Conservation (phyloP, 1,284 basidiomycete genomes). For the Puccinia coronata region DNA sequence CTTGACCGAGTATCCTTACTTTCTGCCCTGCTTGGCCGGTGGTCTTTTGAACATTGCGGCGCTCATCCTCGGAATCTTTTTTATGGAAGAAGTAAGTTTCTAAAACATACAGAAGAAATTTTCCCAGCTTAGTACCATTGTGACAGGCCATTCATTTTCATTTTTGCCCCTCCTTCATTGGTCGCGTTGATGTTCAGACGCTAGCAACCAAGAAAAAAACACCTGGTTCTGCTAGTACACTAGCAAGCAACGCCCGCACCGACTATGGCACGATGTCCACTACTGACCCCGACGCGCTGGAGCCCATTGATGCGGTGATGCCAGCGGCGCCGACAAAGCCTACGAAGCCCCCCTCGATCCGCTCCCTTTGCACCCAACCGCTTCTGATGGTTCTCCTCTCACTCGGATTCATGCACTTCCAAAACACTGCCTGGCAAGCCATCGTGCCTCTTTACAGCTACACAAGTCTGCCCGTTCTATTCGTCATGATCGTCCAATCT, state of each 20-base stretch:
- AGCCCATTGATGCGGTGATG: neutral
- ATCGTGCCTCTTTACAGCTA: slow-evolving; percentile 30
- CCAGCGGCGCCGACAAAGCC: neutral
- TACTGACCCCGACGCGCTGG: neutral
- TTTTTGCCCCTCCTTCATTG: slow-evolving; percentile 5
- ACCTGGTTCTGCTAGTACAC: neutral
- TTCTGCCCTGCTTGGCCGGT: slow-evolving; percentile 41
- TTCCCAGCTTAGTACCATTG: no score
- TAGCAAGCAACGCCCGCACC: neutral
- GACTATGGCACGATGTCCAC: slow-evolving; percentile 21
- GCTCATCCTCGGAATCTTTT: slow-evolving; percentile 39
- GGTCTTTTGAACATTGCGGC: slow-evolving; percentile 34
- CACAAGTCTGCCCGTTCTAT: slow-evolving; percentile 28
- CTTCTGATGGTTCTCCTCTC: slow-evolving; percentile 34
- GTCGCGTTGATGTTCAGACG: neutral
- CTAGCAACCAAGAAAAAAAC: slow-evolving; percentile 37
- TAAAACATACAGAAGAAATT: neutral
- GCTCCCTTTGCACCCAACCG: slow-evolving; percentile 40
- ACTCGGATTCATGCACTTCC: slow-evolving; percentile 25
- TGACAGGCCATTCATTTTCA: neutral
- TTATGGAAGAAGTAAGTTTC: slow-evolving; percentile 40
- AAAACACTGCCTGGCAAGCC: slow-evolving; percentile 38
- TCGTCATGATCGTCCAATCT: neutral
- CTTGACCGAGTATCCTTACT: slow-evolving; percentile 48
- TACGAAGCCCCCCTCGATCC: slow-evolving; percentile 22